These are phyloP conservation scores for Trichosporon sp. DNA, from an alignment of 1,284 basidiomycete genomes.

Conservation along the genomic window DNA sequence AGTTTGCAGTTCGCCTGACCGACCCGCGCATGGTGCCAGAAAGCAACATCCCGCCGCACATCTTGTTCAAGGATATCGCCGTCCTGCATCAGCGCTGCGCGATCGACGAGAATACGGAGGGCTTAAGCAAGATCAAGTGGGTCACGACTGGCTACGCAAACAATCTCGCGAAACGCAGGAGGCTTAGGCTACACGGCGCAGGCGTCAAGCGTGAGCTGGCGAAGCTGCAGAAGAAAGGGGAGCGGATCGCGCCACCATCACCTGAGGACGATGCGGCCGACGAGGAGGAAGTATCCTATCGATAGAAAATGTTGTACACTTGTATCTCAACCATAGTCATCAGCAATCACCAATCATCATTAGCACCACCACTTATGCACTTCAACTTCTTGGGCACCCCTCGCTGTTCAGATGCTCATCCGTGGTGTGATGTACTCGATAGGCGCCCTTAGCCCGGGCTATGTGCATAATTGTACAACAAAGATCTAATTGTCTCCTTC, in stretches of 20 bases:
- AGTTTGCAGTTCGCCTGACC: slow-evolving; percentile 30
- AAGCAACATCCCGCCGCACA: slow-evolving; percentile 42
- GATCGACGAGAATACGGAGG: slow-evolving; percentile 28
- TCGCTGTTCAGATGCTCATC: no score
- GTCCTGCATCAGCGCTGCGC: slow-evolving; percentile 41
- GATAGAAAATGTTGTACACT: background rate
- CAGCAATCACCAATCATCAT: background rate
- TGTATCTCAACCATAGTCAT: background rate
- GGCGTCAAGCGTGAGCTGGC: slow-evolving; percentile 16
- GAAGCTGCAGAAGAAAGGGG: background rate
- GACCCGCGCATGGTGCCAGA: slow-evolving; percentile 32
- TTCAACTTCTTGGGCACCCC: background rate
- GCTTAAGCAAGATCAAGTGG: slow-evolving; percentile 34
- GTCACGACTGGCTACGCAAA: slow-evolving; percentile 28
- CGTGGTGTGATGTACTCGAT: no score
- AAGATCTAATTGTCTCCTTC: slow-evolving; percentile 19
- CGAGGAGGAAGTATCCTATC: background rate
- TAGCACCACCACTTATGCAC: slow-evolving; percentile 1
- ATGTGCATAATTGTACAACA: background rate
- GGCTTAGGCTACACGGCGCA: slow-evolving; percentile 28
- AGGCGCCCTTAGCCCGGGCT: no score
- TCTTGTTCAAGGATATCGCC: slow-evolving; percentile 42
- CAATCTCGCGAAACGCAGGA: slow-evolving; percentile 30
- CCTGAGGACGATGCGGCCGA: background rate
- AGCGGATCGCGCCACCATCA: background rate